Evolutionary conservation across 768 basidiomycete species (phyloP).

Genomic region (Termitomyces sp.): DNA sequence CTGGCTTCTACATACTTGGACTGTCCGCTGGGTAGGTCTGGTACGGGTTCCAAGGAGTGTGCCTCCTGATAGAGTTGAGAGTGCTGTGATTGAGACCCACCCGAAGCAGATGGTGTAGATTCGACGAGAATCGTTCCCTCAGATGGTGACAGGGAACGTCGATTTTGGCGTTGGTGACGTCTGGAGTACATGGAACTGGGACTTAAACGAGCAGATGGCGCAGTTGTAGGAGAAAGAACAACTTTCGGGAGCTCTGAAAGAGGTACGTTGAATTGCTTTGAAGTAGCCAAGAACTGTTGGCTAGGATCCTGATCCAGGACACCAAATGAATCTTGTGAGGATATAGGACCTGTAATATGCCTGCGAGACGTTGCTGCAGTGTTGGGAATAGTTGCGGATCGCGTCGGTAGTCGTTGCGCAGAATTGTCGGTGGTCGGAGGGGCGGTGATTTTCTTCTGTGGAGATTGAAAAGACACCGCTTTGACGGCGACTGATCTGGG

Average conservation of each 20-base stretch:
- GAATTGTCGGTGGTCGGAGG: background rate
- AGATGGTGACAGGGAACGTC: constrained; percentile 11
- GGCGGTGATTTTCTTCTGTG: constrained; percentile 16
- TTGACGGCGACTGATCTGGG: constrained; percentile 24
- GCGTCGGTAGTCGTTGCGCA: background rate
- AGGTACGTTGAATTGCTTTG: constrained; percentile 54
- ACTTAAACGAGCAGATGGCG: background rate
- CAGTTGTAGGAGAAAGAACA: background rate
- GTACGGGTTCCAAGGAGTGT: constrained; percentile 21
- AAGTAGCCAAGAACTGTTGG: constrained; percentile 38
- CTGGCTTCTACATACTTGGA: background rate
- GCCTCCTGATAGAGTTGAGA: constrained; percentile 23
- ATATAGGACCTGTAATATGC: constrained; percentile 16
- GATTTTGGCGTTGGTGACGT: constrained; percentile 1
- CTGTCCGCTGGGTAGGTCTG: constrained; percentile 14
- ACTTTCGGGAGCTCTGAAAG: constrained; percentile 46
- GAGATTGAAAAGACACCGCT: constrained; percentile 30
- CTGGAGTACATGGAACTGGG: constrained; percentile 1
- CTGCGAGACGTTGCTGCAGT: background rate
- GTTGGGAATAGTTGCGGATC: background rate
- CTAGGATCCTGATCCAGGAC: constrained; percentile 45
- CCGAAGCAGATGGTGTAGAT: constrained; percentile 50
- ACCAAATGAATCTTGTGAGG: constrained; percentile 64
- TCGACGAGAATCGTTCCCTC: constrained; percentile 39
- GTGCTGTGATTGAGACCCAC: constrained; percentile 30